Percentiles rank a stretch among this genome's conserved stretches.
Conservation (phyloP, 2,329 filamentous ascomycete genomes). For the Phialophora macrospora region DNA sequence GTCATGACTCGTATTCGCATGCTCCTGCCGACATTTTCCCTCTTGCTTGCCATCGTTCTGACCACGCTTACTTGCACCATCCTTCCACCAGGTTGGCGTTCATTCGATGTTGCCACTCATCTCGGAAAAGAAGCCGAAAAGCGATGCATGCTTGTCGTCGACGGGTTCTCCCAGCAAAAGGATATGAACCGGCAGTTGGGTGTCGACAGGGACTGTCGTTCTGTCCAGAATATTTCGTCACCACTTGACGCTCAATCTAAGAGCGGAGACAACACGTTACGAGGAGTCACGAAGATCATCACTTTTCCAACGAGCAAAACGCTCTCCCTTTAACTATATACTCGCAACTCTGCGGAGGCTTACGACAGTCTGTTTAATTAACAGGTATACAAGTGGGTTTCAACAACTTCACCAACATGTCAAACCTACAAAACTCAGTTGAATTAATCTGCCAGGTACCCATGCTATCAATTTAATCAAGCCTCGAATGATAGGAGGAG, state of each 20-base stretch:
- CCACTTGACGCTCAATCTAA: background rate
- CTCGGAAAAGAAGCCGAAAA: background rate
- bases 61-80: background rate
- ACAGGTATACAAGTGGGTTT: constrained; percentile 9
- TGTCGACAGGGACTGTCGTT: background rate
- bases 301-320: background rate
- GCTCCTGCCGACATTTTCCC: background rate
- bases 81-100: background rate
- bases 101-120: background rate
- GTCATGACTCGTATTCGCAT: background rate
- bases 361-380: constrained; percentile 13
- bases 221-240: background rate
- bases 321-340: background rate
- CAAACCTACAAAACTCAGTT: background rate
- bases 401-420: background rate
- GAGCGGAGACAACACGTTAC: background rate
- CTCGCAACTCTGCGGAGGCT: background rate
- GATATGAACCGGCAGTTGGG: background rate
- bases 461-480: constrained; percentile 10
- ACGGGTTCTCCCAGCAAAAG: background rate
- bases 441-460: constrained; percentile 2
- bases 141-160: background rate
- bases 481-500: constrained; percentile 1
- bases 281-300: background rate
- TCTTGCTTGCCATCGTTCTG: constrained; percentile 3